phyloP scores from a whole-genome alignment of 2,329 filamentous ascomycete species.

The Colletotrichum paranaense region DNA sequence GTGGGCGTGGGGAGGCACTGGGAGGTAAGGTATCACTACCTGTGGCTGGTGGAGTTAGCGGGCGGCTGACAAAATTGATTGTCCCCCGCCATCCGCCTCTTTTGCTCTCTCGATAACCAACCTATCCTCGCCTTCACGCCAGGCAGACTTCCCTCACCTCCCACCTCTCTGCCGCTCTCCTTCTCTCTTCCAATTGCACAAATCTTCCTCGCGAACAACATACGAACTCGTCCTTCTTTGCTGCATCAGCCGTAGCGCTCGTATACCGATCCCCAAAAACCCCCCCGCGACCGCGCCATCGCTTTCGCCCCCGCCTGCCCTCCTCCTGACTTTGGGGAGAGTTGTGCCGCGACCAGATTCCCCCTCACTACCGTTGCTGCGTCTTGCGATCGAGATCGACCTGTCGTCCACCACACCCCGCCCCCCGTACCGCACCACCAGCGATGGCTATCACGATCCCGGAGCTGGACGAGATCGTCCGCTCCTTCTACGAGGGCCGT shows the following conservation, averaged over 20 bases:
- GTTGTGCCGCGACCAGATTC: constrained; percentile 25
- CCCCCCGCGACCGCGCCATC: constrained; percentile 30
- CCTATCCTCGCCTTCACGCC: constrained; percentile 33
- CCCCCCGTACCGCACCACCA: constrained; percentile 46
- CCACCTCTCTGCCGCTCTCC: constrained; percentile 2
- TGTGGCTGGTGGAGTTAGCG: constrained; percentile 36
- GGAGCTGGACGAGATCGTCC: constrained; percentile 97
- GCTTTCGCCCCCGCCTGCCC: constrained; percentile 37
- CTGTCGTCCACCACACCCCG: constrained; percentile 42
- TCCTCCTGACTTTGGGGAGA: constrained; percentile 34
- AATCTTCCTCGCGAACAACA: constrained; percentile 1
- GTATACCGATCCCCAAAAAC: not conserved
- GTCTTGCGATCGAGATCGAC: constrained; percentile 37
- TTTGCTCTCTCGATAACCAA: constrained; percentile 33
- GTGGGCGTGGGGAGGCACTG: not conserved
- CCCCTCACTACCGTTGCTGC: constrained; percentile 27
- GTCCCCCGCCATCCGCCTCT: constrained; percentile 38
- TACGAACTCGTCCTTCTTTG: not conserved
- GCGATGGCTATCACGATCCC: constrained; percentile 80
- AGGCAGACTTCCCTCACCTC: constrained; percentile 30
- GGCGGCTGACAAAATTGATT: constrained; percentile 39
- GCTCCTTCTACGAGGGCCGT: constrained; percentile 96
- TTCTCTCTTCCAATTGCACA: constrained; percentile 22
- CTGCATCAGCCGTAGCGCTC: constrained; percentile 6
- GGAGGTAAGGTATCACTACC: constrained; percentile 32